phyloP scores from a whole-genome alignment of 805 yeast genomes.

The Candida pini region DNA sequence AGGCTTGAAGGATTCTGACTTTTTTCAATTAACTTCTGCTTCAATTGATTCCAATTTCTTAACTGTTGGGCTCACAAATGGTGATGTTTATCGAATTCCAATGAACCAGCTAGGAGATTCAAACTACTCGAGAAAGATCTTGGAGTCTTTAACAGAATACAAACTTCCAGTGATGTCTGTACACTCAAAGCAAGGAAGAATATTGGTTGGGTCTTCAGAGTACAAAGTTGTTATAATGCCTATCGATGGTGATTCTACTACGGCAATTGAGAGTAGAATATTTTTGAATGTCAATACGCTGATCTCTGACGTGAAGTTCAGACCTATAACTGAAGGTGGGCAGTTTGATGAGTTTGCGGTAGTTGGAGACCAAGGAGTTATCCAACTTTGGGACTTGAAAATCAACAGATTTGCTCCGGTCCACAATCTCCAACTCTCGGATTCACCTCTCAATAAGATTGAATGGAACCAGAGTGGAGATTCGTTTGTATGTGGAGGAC shows the following conservation, averaged over 20 bases:
- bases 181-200: too few relatives aligned
- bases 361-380: slow-evolving; percentile 9
- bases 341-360: slow-evolving; percentile 8
- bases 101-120: slow-evolving; percentile 9
- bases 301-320: slow-evolving; percentile 9
- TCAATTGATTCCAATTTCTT: slow-evolving; percentile 16
- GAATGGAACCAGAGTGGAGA: slow-evolving; percentile 10
- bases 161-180: slow-evolving; percentile 18
- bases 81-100: slow-evolving; percentile 13
- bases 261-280: too few relatives aligned
- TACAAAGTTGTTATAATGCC: slow-evolving; percentile 10
- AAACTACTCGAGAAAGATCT: background rate
- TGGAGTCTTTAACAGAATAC: background rate
- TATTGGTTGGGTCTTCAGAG: slow-evolving; percentile 8
- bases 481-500: slow-evolving; percentile 18
- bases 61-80: slow-evolving; percentile 19
- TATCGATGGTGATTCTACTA: too few relatives aligned
- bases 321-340: too few relatives aligned
- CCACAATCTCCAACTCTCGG: slow-evolving; percentile 24
- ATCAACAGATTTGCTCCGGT: slow-evolving; percentile 19
- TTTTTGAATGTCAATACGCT: background rate
- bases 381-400: slow-evolving; percentile 32
- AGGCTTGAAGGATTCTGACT: slow-evolving; percentile 1
- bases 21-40: slow-evolving; percentile 14
- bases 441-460: slow-evolving; percentile 10